Percentiles rank a stretch among this genome's conserved stretches.
Conservation (phyloP, 306 rosid genomes). For the Lotus japonicus region DNA sequence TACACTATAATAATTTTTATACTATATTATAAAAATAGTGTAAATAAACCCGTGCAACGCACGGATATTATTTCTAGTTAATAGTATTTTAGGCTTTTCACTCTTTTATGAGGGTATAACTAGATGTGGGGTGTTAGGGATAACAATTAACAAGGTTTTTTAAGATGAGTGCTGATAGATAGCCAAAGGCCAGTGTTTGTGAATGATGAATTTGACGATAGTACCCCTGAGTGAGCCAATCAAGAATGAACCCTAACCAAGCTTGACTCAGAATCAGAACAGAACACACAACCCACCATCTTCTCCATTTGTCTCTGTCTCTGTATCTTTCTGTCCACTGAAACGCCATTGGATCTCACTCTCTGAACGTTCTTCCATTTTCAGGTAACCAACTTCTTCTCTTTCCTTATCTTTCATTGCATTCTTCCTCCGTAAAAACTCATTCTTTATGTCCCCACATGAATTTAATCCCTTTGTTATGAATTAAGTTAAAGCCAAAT, state of each 20-base stretch:
- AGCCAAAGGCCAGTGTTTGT: too few relatives aligned
- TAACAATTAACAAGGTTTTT: too few relatives aligned
- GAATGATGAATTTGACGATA: neutral
- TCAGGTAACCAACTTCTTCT: constrained; percentile 6
- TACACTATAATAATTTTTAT: too few relatives aligned
- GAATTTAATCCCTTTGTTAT: neutral
- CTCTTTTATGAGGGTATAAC: too few relatives aligned
- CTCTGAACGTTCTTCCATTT: neutral
- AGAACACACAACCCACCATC: neutral
- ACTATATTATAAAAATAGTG: too few relatives aligned
- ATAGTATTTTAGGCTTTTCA: too few relatives aligned
- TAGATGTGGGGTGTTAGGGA: too few relatives aligned
- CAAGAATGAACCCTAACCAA: neutral
- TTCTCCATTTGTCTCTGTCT: neutral
- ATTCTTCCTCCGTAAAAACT: neutral
- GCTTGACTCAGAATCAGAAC: neutral
- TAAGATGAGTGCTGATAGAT: too few relatives aligned
- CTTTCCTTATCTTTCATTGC: neutral
- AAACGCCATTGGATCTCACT: constrained; percentile 23
- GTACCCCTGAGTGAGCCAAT: neutral
- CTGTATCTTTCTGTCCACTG: constrained; percentile 6
- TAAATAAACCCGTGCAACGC: too few relatives aligned
- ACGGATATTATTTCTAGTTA: too few relatives aligned
- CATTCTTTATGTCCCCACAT: neutral
- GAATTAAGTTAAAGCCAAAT: neutral